Percentiles rank a stretch among this genome's conserved stretches.
These are phyloP conservation scores for Pascua sp. DNA, from an alignment of 1,284 basidiomycete genomes.

Conservation along the genomic window DNA sequence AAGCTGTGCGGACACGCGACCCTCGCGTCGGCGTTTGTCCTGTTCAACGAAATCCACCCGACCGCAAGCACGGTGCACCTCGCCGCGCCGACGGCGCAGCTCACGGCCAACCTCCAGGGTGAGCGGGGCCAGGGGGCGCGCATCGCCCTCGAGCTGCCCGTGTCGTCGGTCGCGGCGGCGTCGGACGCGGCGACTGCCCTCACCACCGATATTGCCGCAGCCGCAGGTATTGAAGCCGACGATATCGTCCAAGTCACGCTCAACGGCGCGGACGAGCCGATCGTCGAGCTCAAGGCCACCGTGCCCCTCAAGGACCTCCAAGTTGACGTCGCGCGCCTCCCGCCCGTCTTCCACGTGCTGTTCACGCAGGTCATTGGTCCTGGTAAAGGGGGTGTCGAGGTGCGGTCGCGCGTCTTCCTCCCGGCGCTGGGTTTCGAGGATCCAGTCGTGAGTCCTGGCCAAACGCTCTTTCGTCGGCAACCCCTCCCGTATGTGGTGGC, in stretches of 20 bases:
- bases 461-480: too few species aligned
- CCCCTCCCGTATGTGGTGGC: too few species aligned
- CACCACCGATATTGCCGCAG: background rate
- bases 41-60: slow-evolving; percentile 21
- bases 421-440: slow-evolving; percentile 34
- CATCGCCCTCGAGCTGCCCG: slow-evolving; percentile 6
- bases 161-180: background rate
- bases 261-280: slow-evolving; percentile 3
- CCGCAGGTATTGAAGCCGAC: slow-evolving; percentile 1
- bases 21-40: slow-evolving; percentile 22
- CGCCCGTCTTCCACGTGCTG: slow-evolving; percentile 1
- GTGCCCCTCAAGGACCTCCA: slow-evolving; percentile 4
- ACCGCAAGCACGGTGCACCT: slow-evolving; percentile 14
- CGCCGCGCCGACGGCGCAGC: slow-evolving; percentile 18
- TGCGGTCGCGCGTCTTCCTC: slow-evolving; percentile 30
- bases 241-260: slow-evolving; percentile 6
- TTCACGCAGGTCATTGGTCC: slow-evolving; percentile 7
- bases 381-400: background rate
- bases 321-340: slow-evolving; percentile 2
- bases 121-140: background rate
- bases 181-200: background rate
- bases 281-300: slow-evolving; percentile 3
- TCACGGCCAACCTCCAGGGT: slow-evolving; percentile 16
- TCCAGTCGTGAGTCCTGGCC: slow-evolving; percentile 31
- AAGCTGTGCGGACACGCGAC: slow-evolving; percentile 40